Conservation (phyloP, 164 flowering plant species). For the Liriodendron chinense region DNA sequence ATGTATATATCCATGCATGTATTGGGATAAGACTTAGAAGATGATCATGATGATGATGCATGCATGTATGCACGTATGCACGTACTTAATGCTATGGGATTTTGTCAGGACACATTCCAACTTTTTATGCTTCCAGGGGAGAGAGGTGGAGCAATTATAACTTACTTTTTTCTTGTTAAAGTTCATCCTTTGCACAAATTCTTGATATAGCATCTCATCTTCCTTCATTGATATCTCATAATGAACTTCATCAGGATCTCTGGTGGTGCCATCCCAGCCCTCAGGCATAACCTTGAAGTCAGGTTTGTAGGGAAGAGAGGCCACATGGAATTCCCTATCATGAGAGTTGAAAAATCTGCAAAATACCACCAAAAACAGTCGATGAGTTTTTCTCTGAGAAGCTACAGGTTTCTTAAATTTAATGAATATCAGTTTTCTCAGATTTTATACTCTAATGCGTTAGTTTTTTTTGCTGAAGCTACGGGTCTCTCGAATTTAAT, state of each 20-base stretch:
- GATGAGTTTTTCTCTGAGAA: background rate
- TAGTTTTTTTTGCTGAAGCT: no score
- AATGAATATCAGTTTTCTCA: no score
- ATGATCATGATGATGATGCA: background rate
- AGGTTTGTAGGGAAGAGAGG: conserved; percentile 89
- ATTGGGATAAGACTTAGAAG: no score
- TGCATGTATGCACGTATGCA: background rate
- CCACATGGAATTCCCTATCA: conserved; percentile 94
- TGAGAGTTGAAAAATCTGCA: conserved; percentile 76
- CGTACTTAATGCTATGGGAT: background rate
- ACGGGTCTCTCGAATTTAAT: no score
- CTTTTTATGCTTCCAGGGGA: background rate
- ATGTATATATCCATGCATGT: no score
- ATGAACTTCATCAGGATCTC: conserved; percentile 89
- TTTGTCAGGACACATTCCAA: no score
- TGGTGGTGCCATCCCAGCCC: conserved; percentile 94
- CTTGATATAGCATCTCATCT: conserved; percentile 81
- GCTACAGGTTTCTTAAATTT: background rate
- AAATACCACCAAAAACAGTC: background rate
- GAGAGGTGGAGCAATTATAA: background rate
- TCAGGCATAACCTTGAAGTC: conserved; percentile 98
- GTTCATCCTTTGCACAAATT: conserved; percentile 73
- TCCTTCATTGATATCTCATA: conserved; percentile 90
- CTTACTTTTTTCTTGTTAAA: conserved; percentile 82
- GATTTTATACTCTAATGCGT: no score